Evolutionary conservation across 306 rosid genomes (phyloP), one percentile per base, ranked within the genome.

Genomic region (Prunus campanulata): DNA sequence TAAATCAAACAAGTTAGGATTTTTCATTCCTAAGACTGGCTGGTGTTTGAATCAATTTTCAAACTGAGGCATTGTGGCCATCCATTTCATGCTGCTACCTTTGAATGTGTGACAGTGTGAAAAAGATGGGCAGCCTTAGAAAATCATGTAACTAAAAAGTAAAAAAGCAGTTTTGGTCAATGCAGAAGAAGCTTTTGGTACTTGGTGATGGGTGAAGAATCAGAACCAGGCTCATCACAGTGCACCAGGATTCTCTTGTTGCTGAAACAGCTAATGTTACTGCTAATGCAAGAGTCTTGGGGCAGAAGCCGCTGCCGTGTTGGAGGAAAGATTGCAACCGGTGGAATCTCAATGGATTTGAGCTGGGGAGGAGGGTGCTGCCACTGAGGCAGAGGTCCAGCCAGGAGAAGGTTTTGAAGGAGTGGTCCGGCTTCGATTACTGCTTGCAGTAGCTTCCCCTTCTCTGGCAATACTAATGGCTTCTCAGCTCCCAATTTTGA

Each of bases 361-460:
- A 93, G 83, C 18, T 77, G 89, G 66, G 97, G 98, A 56, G 98
- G 98, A 2, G 97, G 98, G 74, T 93, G 96, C 67, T 93, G 93
- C 98, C 98, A 93, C 51, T 85, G 95, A 29, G 97, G 98, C 15
- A 93, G 87, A 2, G 97, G 92, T 68, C 98, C 98, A 8, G 98
- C 98, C 29, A 93, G 82, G 8, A 93, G 90, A 70, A 93, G 93
- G 10, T 84, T 89, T 56, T 91, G 95, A 46, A 93, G 81, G 63
- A 93, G 85, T 9, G 98, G 98, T 25, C 98, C 98, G 8, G 98
- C 98, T 75, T 93, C 98, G 2, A 88, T 86, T 81, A 93, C 93
- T 47, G 98, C 98, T 75, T 87, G 86, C 42, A 93, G 76, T 12
- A 93, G 82, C 85, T 84, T 91, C 66, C 98, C 98, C 80, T 89